Base-by-base conservation (phyloP, 768 basidiomycete species). In the Kwoniella sp. region DNA sequence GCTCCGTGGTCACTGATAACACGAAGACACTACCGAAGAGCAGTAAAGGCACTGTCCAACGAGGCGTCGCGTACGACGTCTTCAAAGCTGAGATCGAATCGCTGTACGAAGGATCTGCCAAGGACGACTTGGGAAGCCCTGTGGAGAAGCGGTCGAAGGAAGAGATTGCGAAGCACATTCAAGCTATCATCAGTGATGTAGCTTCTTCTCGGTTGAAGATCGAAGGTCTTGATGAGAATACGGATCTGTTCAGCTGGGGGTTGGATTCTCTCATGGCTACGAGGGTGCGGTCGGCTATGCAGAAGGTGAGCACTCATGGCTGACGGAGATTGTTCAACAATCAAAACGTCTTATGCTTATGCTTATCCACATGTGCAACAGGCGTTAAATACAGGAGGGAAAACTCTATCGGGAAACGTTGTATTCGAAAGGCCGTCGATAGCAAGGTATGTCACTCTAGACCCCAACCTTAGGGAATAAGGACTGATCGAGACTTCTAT, bases 41-140 rank as follows among this genome's bases (percentile, higher is more conserved):
- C 50, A 78, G 76, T 62, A 81, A 81, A 66, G 80, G 80, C 13
- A 79, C 79, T 1, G 56, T 80, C 5, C 79, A 79, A 58, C 41
- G 79, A n/a, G 79, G 79, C 4, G 53, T 75, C 26, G 80, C 76
- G 1, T 76, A 81, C 53, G 71, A 80, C 2, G 68, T 70, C 2
- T 80, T 71, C 66, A 68, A 56, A n/a, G 31, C 65, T 9, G 75
- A 74, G 60, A 80, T 80, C 57, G 68, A 72, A 2, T 26, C 34
- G 34, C 30, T 77, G 29, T 81, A 79, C 60, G 12, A 63, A 9
- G 29, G 12, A 5, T 23, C 25, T 23, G 41, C 41, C 20, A 17
- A 17, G 15, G 38, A 8, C 2, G 28, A 26, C 0, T 47, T 20
- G 9, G 31, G 22, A 13, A 45, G 30, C 1, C 12, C 28, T 20